Base-by-base conservation (phyloP, 2,329 filamentous ascomycete genomes). In the Colletotrichum tamarilloi region DNA sequence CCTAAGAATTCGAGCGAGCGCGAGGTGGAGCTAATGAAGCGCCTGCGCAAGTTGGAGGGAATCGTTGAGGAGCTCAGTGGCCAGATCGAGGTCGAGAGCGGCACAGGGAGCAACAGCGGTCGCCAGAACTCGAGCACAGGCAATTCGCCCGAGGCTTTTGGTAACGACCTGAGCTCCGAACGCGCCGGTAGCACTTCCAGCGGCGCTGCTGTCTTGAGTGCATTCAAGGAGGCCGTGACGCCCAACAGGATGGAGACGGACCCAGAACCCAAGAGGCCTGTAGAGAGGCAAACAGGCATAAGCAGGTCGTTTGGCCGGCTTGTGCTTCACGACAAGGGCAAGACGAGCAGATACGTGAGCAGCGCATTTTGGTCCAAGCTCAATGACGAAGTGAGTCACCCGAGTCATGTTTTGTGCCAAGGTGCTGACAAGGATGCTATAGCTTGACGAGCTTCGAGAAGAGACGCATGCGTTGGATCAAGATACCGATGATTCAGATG, bases 361-460 rank as follows among this genome's bases (percentile, higher is more conserved):
- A 94, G 91, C 80, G 92, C 90, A 7, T 94, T 95, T 78, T 95
- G 92, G 92, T 90, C 92, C 24, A 93, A 90, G 74, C 86, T 95
- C 64, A 93, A 92, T 73, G 93, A 94, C 66, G 93, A 95, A 86
- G 91, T 92, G 81, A 67, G 83, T 76, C 16, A 46, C 24, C 24
- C 42, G 5, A 32, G 7, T 26, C n/a, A n/a, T 5, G 19, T 26
- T 49, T 65, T 30, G 14, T 35, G 7, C 42, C 78, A 77, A 62
- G 75, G 77, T 57, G 74, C 68, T 74, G 52, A 74, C 68, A n/a
- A 5, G 22, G 22, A 12, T 38, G 30, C 1, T 3, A n/a, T 65
- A 85, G 84, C 79, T 86, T 38, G 82, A 85, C 70, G 80, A 84
- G 64, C 79, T 88, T 14, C 84, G 85, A 7, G 81, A 80, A 62